Base-by-base conservation (phyloP, 306 rosid species). In the Dryas drummondii region DNA sequence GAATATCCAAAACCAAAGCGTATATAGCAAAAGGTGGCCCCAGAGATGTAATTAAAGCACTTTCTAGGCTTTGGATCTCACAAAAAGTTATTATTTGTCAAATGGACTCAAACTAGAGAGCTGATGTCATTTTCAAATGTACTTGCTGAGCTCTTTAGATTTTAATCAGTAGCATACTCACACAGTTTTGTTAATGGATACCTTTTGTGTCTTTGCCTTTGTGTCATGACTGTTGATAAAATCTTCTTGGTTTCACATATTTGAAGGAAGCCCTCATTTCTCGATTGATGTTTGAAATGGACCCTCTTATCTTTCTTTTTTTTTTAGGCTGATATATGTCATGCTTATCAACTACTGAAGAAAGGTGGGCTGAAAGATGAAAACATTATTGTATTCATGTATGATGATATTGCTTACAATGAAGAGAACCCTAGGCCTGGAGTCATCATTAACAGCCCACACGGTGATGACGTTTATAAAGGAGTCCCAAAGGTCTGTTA, bases 341-440 rank as follows among this genome's bases (percentile, higher is more conserved):
- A 96, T 75, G 99, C 99, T 13, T 96, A 96, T 83, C 98, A 96
- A 89, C 70, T 89, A 59, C 68, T 96, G 88, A 91, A 72, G 82
- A 85, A 80, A 76, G 94, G 92, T 32, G 99, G 99, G 4, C 68
- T 96, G 80, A 96, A 89, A 80, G 99, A 96, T 48, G 99, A 96
- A 71, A 96, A 96, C 72, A 92, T 96, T n/a, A 45, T 96, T n/a
- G 99, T 96, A 42, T 92, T 96, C 83, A 90, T 96, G 99, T 96
- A 90, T 53, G 97, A 96, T 77, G 98, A 96, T 81, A 90, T 96
- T 62, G 98, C 99, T 75, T 82, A 5, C 48, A 72, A 90, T 65
- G 81, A 58, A 58, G 96, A 96, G 78, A 96, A 96, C 80, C 99
- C 99, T 5, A 87, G 97, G 86, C 91, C 86, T 17, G 99, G 98